phyloP scores from a whole-genome alignment of 441 rosid species.

The Biscutella auriculata region DNA sequence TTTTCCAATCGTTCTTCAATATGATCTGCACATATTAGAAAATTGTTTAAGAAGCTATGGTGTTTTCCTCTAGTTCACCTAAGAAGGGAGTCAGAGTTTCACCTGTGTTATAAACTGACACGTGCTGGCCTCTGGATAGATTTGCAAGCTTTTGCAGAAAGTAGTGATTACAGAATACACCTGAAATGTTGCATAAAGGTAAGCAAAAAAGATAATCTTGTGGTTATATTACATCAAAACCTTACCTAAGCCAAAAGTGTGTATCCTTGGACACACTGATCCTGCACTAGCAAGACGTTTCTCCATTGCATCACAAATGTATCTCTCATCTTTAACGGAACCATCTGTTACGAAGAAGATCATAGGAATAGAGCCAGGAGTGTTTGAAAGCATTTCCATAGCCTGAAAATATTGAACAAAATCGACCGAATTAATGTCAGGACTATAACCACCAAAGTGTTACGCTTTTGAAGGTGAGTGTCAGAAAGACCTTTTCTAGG shows the following conservation, averaged over 20 bases:
- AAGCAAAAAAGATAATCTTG: not conserved
- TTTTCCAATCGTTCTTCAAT: slow-evolving; percentile 46
- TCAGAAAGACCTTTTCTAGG: slow-evolving; percentile 54
- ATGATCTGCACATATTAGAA: slow-evolving; percentile 39
- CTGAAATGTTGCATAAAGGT: slow-evolving; percentile 29
- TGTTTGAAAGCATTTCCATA: slow-evolving; percentile 55
- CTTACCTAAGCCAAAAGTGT: slow-evolving; percentile 89
- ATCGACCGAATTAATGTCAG: not conserved
- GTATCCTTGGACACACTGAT: slow-evolving; percentile 54
- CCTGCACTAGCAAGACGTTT: slow-evolving; percentile 37
- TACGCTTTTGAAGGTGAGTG: not conserved
- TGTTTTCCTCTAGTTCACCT: not conserved
- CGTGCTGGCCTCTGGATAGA: slow-evolving; percentile 59
- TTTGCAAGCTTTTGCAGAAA: slow-evolving; percentile 73
- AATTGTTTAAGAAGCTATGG: not conserved
- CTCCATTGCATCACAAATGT: slow-evolving; percentile 55
- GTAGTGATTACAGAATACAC: slow-evolving; percentile 86
- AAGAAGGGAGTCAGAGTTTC: not conserved
- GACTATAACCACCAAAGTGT: not conserved
- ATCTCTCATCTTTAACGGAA: slow-evolving; percentile 68
- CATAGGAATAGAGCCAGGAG: slow-evolving; percentile 47
- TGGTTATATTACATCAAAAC: not conserved
- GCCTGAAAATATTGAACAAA: slow-evolving; percentile 45
- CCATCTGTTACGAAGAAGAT: slow-evolving; percentile 73
- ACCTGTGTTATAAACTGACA: slow-evolving; percentile 42